phyloP scores from a whole-genome alignment of 2,329 filamentous ascomycete genomes.

The Aspergillus versicolor region DNA sequence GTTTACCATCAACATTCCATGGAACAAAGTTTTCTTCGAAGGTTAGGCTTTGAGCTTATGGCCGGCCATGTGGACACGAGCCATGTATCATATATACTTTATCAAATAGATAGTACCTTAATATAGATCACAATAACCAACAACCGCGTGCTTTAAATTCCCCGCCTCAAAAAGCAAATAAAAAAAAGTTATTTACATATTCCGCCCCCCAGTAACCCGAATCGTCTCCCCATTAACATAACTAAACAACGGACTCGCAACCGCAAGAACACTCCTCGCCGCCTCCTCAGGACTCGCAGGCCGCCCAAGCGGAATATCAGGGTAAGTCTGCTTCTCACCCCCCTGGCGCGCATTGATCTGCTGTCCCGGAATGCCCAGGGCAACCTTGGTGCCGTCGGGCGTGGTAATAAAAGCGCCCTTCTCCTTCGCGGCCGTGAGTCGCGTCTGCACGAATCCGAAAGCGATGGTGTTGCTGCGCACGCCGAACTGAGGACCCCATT shows the following conservation, averaged over 20 bases:
- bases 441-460: constrained; percentile 77
- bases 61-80: not conserved
- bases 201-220: constrained; percentile 75
- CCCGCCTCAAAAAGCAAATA: too few species aligned
- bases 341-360: constrained; percentile 41
- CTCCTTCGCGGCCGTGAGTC: constrained; percentile 82
- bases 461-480: constrained; percentile 81
- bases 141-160: not conserved
- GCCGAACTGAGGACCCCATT: constrained; percentile 83
- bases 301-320: constrained; percentile 76
- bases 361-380: constrained; percentile 69
- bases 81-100: not conserved
- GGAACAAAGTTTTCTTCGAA: too few species aligned
- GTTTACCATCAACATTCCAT: too few species aligned
- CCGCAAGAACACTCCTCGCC: constrained; percentile 71
- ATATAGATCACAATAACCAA: not conserved
- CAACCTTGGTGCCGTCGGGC: constrained; percentile 72
- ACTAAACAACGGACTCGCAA: constrained; percentile 77
- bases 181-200: constrained; percentile 47
- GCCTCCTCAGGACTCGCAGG: constrained; percentile 78
- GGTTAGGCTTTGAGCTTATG: not conserved
- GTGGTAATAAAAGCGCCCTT: constrained; percentile 75
- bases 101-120: not conserved
- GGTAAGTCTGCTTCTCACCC: constrained; percentile 45
- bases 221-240: constrained; percentile 88